A percentile compares a stretch with the other conserved stretches of the same genome.
phyloP scores from a whole-genome alignment of 148 eudicot species.

The Gaultheria prostrata region DNA sequence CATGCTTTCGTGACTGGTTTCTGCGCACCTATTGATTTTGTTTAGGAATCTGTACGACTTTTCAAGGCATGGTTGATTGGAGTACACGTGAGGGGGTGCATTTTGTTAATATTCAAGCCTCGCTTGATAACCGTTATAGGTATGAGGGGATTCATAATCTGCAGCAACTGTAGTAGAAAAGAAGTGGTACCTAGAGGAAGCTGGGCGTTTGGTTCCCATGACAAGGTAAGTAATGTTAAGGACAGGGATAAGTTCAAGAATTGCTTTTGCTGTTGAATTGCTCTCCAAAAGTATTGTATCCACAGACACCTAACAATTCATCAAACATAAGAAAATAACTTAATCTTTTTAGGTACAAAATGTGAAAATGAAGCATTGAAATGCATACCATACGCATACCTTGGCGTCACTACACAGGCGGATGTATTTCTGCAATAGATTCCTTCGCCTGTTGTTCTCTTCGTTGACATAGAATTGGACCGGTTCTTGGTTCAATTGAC shows the following conservation, averaged over 20 bases:
- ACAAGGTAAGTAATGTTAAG: conserved; percentile 53
- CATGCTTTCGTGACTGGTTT: neutral
- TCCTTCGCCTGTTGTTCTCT: conserved; percentile 48
- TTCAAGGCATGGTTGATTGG: too few relatives aligned
- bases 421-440: conserved; percentile 51
- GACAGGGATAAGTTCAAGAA: conserved; percentile 58
- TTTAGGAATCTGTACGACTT: too few relatives aligned
- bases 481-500: conserved; percentile 56
- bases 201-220: conserved; percentile 51
- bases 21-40: neutral
- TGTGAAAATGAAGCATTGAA: neutral
- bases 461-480: conserved; percentile 40
- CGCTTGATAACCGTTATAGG: too few relatives aligned
- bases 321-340: neutral
- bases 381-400: conserved; percentile 16
- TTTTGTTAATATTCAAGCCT: neutral
- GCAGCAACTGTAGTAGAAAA: neutral
- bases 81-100: neutral
- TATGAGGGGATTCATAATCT: too few relatives aligned
- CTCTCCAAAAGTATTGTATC: conserved; percentile 68
- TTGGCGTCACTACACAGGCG: conserved; percentile 48
- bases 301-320: conserved; percentile 36
- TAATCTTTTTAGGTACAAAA: neutral
- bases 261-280: conserved; percentile 46
- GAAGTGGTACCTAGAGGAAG: conserved; percentile 34